Base-by-base conservation (phyloP, 352 stramenopile genomes). In the Blastocystis sp. region DNA sequence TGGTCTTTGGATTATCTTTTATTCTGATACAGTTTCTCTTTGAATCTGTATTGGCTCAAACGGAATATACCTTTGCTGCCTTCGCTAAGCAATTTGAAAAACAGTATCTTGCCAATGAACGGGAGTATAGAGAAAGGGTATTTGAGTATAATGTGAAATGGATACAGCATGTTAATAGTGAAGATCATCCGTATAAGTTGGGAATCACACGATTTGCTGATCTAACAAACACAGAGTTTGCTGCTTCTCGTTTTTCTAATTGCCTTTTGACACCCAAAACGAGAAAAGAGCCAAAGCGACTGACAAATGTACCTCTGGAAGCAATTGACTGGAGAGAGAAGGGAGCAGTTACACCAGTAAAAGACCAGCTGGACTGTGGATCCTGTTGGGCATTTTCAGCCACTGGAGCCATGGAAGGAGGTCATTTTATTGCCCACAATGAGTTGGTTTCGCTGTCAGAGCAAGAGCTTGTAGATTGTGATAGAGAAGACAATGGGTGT, bases 351-450 rank as follows among this genome's bases (percentile, higher is more conserved):
- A 98, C 96, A 15, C 93, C 94, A 0, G 95, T 99, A 3, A 98
- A 99, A 92, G 98, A 99, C 91, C 97, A 99, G 91, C 97, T 96
- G 73, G 93, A 95, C 45, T 99, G 97, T 91, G 97, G 97, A 66
- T 98, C 95, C 56, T 99, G 97, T 93, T 99, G 97, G 96, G 95
- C 96, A 11, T 99, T 99, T 92, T 98, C 96, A n/a, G 95, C 97
- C 2, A 98, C 96, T 6, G 97, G 97, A 37, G 94, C 95, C 0
- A 94, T 99, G 56, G 97, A 99, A 92, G 97, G 96, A 23, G 95
- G 95, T 20, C 92, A 96, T 70, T 98, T 95, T 75, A 93, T 98
- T 26, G 92, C 96, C 20, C 98, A 91, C 55, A 94, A 94, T 43
- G 94, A 95, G 87, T 93, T 99, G 1, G 82, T 94, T 3, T 94